Evolutionary conservation across 805 yeast species (phyloP).

Genomic region (Zygoascus ofunaensis): DNA sequence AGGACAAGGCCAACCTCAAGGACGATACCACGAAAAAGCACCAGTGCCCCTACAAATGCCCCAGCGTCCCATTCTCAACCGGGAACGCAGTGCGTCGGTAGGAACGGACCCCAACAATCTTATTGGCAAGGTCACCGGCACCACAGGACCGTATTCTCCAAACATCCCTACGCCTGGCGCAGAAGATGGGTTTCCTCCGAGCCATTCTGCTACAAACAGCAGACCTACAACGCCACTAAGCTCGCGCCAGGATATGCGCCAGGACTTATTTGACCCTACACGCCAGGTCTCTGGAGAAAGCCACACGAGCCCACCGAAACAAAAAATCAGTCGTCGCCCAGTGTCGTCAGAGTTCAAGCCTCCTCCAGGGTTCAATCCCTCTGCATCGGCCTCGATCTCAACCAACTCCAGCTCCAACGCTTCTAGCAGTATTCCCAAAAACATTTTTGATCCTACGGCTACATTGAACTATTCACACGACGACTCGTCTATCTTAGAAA

Average conservation of each 20-base stretch:
- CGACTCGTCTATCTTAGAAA: neutral
- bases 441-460: slow-evolving; percentile 20
- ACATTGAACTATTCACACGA: slow-evolving; percentile 1
- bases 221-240: neutral
- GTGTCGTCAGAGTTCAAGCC: slow-evolving; percentile 12
- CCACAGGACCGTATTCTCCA: slow-evolving; percentile 22
- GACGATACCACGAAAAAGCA: slow-evolving; percentile 2
- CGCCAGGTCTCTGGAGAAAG: neutral
- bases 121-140: slow-evolving; percentile 17
- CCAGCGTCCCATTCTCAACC: slow-evolving; percentile 7
- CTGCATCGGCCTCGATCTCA: too few species aligned
- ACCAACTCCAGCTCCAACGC: too few species aligned
- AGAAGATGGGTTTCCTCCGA: neutral
- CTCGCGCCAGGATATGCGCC: slow-evolving; percentile 1
- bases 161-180: slow-evolving; percentile 5
- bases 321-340: slow-evolving; percentile 12
- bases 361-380: neutral
- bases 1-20: slow-evolving; percentile 4
- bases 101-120: slow-evolving; percentile 28
- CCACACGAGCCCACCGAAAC: neutral
- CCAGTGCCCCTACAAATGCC: slow-evolving; percentile 4
- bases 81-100: slow-evolving; percentile 27
- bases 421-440: slow-evolving; percentile 5
- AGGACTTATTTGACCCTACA: neutral
- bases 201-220: too few species aligned